Base-by-base conservation (phyloP, 78 protist genomes). In the Emiliania huxleyi region DNA sequence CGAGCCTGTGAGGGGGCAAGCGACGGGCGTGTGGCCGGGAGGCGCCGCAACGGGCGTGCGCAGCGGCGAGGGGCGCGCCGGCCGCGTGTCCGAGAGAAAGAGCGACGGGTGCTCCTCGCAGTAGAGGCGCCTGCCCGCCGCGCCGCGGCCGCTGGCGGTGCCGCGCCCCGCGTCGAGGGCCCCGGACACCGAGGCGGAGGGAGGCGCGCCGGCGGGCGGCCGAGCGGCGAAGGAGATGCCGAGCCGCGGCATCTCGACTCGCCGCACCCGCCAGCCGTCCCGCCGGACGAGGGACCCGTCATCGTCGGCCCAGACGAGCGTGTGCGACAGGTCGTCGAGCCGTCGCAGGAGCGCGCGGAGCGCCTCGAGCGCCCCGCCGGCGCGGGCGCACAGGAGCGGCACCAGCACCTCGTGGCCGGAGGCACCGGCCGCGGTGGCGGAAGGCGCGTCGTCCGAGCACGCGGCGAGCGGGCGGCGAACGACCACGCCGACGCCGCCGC, bases 251-350 rank as follows among this genome's bases (percentile, higher is more conserved):
- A 79, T 33, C 48, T 79, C 87, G 45, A 79, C 48, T 11, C 29
- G 87, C 11, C n/a, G 87, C 12, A 42, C 25, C 48, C 0, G 62
- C 62, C 62, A 52, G 62, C 62, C 62, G 15, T 52, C 62, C 62
- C 62, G 62, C 62, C 15, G 29, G 29, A 52, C 62, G 8, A 52
- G 15, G 15, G 62, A 19, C 62, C 62, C 75, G 75, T 62, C 83
- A 2, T 2, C 84, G 42, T 33, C 26, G 22, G 92, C 52, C 95
- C 95, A 93, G 48, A 56, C 91, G 33, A 71, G 42, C 44, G 81
- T 56, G 84, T 93, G 88, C 46, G 92, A 77, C 25, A 89, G 90
- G 46, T 79, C 26, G 42, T 93, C 95, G 44, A 77, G 19, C 19
- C 92, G 89, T 23, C 18, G 11, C 23, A 48, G 37, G 35, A 71